These are phyloP conservation scores for Aspergillus saccharolyticus DNA, from an alignment of 495 filamentous ascomycete genomes.

Conservation along the genomic window DNA sequence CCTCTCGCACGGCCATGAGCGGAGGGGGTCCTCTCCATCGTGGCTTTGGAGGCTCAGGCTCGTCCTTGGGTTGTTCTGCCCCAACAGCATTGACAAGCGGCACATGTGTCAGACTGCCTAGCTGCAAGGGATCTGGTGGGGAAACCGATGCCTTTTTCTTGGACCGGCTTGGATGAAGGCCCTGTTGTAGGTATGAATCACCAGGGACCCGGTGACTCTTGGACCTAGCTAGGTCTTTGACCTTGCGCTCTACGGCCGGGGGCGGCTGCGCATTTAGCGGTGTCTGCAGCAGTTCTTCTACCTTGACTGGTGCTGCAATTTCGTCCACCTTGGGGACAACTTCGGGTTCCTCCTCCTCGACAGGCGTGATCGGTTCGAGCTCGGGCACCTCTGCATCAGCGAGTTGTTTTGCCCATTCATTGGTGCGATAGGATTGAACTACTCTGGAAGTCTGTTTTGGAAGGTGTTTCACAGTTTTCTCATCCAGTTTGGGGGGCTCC, in stretches of 20 bases:
- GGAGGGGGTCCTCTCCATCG: slow-evolving; percentile 34
- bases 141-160: slow-evolving; percentile 12
- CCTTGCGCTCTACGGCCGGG: slow-evolving; percentile 31
- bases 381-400: slow-evolving; percentile 71
- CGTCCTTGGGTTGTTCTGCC: slow-evolving; percentile 11
- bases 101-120: slow-evolving; percentile 3
- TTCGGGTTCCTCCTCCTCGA: slow-evolving; percentile 30
- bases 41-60: slow-evolving; percentile 16
- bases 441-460: slow-evolving; percentile 56
- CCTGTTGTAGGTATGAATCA: slow-evolving; percentile 6
- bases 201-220: slow-evolving; percentile 16
- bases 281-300: slow-evolving; percentile 67
- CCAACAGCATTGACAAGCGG: slow-evolving; percentile 1
- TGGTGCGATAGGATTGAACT: slow-evolving; percentile 79
- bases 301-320: slow-evolving; percentile 54
- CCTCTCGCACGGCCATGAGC: slow-evolving; percentile 40
- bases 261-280: slow-evolving; percentile 44
- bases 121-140: slow-evolving; percentile 8
- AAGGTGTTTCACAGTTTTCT: slow-evolving; percentile 32
- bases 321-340: slow-evolving; percentile 37
- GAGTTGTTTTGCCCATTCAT: slow-evolving; percentile 95
- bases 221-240: slow-evolving; percentile 12
- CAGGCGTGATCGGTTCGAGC: slow-evolving; percentile 52
- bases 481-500: slow-evolving; percentile 28
- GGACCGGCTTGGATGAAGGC: slow-evolving; percentile 5